Base-by-base conservation (phyloP, 2,329 filamentous ascomycete species). In the Cercospora beticola region DNA sequence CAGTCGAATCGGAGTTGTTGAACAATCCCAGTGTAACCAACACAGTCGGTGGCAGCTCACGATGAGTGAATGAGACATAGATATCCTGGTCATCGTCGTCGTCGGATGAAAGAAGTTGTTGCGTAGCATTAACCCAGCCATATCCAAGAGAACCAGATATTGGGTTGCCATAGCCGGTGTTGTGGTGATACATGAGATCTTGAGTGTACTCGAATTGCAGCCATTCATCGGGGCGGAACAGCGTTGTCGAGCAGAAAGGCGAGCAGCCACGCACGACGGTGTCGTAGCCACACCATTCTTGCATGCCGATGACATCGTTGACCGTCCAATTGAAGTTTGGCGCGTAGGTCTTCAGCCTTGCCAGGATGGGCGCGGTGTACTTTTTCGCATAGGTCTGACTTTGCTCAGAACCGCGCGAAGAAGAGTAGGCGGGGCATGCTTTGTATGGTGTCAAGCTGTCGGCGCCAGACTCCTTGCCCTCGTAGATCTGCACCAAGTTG, bases 281-380 rank as follows among this genome's bases (percentile, higher is more conserved):
- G 74, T 92, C 89, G 68, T 90, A 92, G 4, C 88, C 89, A 72
- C 89, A 92, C n/a, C 91, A 82, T 72, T 91, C 90, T 0, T 88
- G 88, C 61, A 91, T 88, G 40, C 85, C 89, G 64, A 88, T 86
- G 14, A 91, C 82, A 72, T 91, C 89, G 60, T 83, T 81, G 23
- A 83, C 78, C 0, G 87, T 89, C 78, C 90, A 89, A 79, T 90
- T 88, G 78, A 91, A 89, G 0, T 76, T 80, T 0, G 83, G 85
- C 2, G 82, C 87, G 16, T 83, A 79, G 26, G 81, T 78, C 52
- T 86, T 86, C 70, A 88, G 80, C 14, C 89, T 84, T 0, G 82
- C 83, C n/a, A 86, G 81, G 64, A 90, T 88, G 2, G 88, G 86
- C 59, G 81, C 83, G 0, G 88, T 87, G 79, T 89, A 91, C 30